phyloP scores from a whole-genome alignment of 352 stramenopile species.

The Phytophthora pini region DNA sequence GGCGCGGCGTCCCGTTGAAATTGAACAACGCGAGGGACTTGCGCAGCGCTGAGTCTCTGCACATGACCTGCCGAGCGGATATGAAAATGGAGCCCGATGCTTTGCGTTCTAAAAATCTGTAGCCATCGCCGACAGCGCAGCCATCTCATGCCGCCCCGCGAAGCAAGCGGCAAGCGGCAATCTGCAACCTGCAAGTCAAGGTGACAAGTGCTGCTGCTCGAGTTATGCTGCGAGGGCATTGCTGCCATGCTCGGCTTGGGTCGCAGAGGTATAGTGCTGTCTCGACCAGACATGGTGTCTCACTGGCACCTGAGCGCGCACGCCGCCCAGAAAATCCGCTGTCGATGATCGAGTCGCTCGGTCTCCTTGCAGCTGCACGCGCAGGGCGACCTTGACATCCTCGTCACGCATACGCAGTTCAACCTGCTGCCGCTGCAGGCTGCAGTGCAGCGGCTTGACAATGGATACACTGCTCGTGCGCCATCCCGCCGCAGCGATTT shows the following conservation, averaged over 20 bases:
- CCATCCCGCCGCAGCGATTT: background rate
- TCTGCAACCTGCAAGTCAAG: too few relatives aligned
- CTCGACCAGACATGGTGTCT: constrained; percentile 28
- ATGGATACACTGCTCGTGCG: background rate
- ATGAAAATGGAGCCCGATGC: constrained; percentile 9
- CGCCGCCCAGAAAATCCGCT: constrained; percentile 10
- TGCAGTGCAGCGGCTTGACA: background rate
- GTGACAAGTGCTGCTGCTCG: too few relatives aligned
- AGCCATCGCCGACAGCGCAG: constrained; percentile 2
- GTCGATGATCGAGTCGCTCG: background rate
- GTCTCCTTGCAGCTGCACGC: background rate
- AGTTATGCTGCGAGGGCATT: too few relatives aligned
- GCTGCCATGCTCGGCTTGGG: too few relatives aligned
- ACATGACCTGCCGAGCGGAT: constrained; percentile 11
- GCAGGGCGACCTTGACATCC: background rate
- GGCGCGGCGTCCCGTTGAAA: constrained; percentile 21
- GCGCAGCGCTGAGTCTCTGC: constrained; percentile 2
- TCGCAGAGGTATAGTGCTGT: background rate
- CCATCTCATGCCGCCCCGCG: background rate
- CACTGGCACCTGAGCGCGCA: constrained; percentile 26
- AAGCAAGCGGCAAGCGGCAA: background rate
- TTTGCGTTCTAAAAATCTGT: constrained; percentile 18
- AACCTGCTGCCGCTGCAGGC: background rate
- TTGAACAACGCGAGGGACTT: constrained; percentile 28
- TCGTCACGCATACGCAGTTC: constrained; percentile 2